Evolutionary conservation across 1,139 yeast genomes (phyloP).

Genomic region (Candida tetrigidarum): DNA sequence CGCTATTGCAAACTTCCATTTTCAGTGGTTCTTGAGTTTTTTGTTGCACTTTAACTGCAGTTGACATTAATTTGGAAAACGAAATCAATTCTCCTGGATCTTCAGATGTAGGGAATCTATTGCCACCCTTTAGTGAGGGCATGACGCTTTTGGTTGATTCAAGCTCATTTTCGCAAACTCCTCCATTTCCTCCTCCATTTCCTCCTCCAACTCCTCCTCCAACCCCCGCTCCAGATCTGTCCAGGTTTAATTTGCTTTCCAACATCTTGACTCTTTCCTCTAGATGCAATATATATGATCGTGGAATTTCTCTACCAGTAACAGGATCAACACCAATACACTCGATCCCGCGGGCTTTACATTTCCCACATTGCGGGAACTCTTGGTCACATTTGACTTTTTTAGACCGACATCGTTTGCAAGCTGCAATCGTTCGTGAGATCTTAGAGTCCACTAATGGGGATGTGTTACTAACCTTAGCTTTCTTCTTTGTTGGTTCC

Average conservation of each 20-base stretch:
- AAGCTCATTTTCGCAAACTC: too few relatives aligned
- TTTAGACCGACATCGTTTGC: constrained; percentile 78
- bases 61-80: constrained; percentile 74
- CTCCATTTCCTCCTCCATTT: not conserved
- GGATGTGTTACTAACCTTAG: not conserved
- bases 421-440: constrained; percentile 71
- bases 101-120: not conserved
- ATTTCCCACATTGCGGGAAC: constrained; percentile 77
- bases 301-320: constrained; percentile 83
- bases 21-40: constrained; percentile 18
- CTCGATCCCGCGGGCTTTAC: constrained; percentile 68
- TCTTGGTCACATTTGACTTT: constrained; percentile 85
- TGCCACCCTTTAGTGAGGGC: not conserved
- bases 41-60: constrained; percentile 69
- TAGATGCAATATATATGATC: constrained; percentile 75
- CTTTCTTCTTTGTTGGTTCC: constrained; percentile 11
- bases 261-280: constrained; percentile 66
- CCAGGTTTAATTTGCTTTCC: constrained; percentile 50
- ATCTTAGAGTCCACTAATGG: constrained; percentile 25
- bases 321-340: constrained; percentile 89
- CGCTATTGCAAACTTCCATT: not conserved
- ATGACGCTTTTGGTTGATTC: not conserved
- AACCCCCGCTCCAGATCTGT: constrained; percentile 32
- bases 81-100: constrained; percentile 36
- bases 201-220: constrained; percentile 16